These are phyloP conservation scores for Fusarium tanahbumbuense DNA, from an alignment of 2,329 filamentous ascomycete genomes.

Conservation along the genomic window DNA sequence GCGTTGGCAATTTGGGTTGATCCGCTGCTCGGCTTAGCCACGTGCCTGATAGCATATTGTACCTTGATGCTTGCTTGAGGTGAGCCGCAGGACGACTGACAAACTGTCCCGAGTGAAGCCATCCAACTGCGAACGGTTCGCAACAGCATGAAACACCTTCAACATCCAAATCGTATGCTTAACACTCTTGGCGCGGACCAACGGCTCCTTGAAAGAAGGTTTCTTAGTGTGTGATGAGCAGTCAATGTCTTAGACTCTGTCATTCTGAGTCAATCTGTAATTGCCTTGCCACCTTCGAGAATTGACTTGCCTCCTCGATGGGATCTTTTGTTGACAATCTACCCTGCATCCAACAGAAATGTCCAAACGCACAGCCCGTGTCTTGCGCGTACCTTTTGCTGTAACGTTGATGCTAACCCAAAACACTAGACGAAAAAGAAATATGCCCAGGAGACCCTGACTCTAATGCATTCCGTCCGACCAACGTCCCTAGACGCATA, in stretches of 20 bases:
- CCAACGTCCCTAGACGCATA: constrained; percentile 22
- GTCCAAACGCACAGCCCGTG: constrained; percentile 9
- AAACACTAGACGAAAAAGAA: not conserved
- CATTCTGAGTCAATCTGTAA: constrained; percentile 8
- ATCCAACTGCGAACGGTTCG: not conserved
- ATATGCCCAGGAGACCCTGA: constrained; percentile 17
- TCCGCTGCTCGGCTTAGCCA: constrained; percentile 28
- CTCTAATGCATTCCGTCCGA: constrained; percentile 12
- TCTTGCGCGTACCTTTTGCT: constrained; percentile 20
- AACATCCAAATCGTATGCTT: not conserved
- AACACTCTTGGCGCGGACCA: not conserved
- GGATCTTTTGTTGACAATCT: constrained; percentile 23
- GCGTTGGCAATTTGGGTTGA: constrained; percentile 35
- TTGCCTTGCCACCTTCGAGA: not conserved
- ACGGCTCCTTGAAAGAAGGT: constrained; percentile 3
- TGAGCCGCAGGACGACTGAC: not conserved
- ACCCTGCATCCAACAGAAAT: constrained; percentile 23
- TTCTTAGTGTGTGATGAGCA: constrained; percentile 13
- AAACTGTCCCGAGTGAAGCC: not conserved
- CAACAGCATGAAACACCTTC: not conserved
- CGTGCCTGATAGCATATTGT: constrained; percentile 10
- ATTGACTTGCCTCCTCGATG: not conserved
- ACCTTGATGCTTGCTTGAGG: constrained; percentile 3
- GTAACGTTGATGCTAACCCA: constrained; percentile 5
- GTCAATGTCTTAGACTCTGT: not conserved